These are phyloP conservation scores for Crithidia bombi DNA, from an alignment of 208 protist species.

Conservation along the genomic window DNA sequence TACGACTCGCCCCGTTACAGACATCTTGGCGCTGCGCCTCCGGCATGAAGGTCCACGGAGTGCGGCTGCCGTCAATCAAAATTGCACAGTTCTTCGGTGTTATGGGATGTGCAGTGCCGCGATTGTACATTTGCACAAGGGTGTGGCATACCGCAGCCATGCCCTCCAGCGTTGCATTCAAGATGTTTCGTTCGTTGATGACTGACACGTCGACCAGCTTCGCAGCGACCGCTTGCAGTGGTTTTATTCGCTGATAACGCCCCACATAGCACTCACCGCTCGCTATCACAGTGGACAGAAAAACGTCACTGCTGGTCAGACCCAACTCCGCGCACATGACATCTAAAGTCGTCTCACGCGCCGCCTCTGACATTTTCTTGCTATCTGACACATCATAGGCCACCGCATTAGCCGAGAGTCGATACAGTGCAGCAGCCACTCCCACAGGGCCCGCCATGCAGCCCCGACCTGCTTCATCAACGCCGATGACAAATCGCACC, in stretches of 20 bases:
- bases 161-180: constrained; percentile 64
- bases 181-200: constrained; percentile 57
- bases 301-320: not conserved
- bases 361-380: constrained; percentile 35
- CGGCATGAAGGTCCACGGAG: constrained; percentile 49
- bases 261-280: constrained; percentile 11
- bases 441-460: constrained; percentile 64
- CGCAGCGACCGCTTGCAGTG: constrained; percentile 34
- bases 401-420: constrained; percentile 17
- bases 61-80: constrained; percentile 53
- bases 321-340: constrained; percentile 32
- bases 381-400: constrained; percentile 45
- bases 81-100: constrained; percentile 43
- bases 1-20: constrained; percentile 3
- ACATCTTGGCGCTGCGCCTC: constrained; percentile 18
- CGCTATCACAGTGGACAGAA: not conserved
- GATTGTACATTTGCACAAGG: constrained; percentile 32
- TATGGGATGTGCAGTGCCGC: not conserved
- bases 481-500: constrained; percentile 48
- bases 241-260: constrained; percentile 2
- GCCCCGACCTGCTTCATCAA: constrained; percentile 65
- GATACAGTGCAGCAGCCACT: constrained; percentile 46
- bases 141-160: constrained; percentile 40
- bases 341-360: constrained; percentile 24
- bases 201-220: constrained; percentile 31